These are phyloP conservation scores for Bolboschoenus planiculmis DNA, from an alignment of 176 grass and related monocot genomes.

Conservation along the genomic window DNA sequence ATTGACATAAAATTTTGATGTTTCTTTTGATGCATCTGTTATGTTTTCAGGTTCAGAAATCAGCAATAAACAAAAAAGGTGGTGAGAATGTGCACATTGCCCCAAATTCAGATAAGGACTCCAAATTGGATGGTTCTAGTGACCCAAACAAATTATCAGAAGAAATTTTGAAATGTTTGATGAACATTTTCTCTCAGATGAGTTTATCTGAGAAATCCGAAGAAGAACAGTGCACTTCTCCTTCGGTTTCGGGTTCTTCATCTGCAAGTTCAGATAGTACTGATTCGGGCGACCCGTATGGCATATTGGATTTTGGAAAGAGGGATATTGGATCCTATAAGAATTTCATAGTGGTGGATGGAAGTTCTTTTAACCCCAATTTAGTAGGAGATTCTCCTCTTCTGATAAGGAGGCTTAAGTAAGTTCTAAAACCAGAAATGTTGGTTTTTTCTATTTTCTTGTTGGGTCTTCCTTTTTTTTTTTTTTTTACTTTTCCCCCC, in stretches of 20 bases:
- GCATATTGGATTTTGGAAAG: constrained; percentile 55
- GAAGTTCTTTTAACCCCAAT: constrained; percentile 37
- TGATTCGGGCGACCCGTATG: constrained; percentile 65
- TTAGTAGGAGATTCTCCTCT: constrained; percentile 33
- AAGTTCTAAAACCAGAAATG: constrained; percentile 24
- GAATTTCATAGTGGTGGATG: constrained; percentile 49
- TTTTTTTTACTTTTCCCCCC: neutral
- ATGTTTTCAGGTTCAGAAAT: constrained; percentile 26
- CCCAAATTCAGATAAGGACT: constrained; percentile 31
- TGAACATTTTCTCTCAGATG: constrained; percentile 65
- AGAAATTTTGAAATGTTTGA: constrained; percentile 71
- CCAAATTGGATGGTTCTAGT: constrained; percentile 28
- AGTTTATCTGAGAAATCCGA: constrained; percentile 23
- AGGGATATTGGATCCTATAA: constrained; percentile 75
- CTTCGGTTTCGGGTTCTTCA: constrained; percentile 55
- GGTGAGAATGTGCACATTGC: constrained; percentile 18
- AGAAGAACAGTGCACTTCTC: constrained; percentile 43
- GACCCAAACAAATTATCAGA: constrained; percentile 76
- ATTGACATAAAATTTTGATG: neutral
- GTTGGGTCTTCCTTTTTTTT: neutral
- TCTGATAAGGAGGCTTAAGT: constrained; percentile 62
- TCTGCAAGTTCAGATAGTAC: constrained; percentile 40
- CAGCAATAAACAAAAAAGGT: constrained; percentile 32
- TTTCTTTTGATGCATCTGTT: neutral
- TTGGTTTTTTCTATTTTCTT: neutral